Evolutionary conservation across 768 basidiomycete species (phyloP).

Genomic region (Amanita phalloides): DNA sequence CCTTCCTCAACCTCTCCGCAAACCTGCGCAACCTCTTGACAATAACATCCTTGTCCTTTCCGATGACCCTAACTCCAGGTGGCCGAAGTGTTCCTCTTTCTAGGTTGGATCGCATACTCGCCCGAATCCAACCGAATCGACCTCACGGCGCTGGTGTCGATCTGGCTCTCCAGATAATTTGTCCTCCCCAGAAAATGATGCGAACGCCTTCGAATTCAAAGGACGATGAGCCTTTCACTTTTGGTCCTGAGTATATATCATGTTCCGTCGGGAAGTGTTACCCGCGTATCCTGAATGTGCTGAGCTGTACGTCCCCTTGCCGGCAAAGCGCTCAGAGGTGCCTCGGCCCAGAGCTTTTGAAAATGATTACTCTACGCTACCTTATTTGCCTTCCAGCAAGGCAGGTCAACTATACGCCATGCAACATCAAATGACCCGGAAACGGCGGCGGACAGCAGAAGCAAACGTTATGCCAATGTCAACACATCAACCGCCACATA

Average conservation of each 20-base stretch:
- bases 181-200: slow-evolving; percentile 27
- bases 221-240: slow-evolving; percentile 27
- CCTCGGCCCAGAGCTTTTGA: neutral
- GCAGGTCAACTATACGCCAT: slow-evolving; percentile 16
- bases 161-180: slow-evolving; percentile 18
- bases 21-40: slow-evolving; percentile 4
- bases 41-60: slow-evolving; percentile 2
- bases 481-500: neutral
- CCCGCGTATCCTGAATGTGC: slow-evolving; percentile 23
- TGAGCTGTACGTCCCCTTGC: neutral
- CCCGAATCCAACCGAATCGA: slow-evolving; percentile 20
- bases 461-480: neutral
- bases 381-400: slow-evolving; percentile 8
- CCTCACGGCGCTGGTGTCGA: slow-evolving; percentile 20
- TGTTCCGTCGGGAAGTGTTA: slow-evolving; percentile 23
- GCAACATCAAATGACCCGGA: slow-evolving; percentile 4
- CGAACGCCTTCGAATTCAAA: slow-evolving; percentile 10
- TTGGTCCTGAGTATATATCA: slow-evolving; percentile 22
- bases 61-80: slow-evolving; percentile 12
- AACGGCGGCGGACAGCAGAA: neutral
- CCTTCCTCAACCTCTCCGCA: too few species aligned
- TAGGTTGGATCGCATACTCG: slow-evolving; percentile 23
- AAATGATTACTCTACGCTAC: neutral
- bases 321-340: neutral
- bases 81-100: slow-evolving; percentile 23